These are phyloP conservation scores for Nicotiana otophora DNA, from an alignment of 257 asterid genomes.

Conservation along the genomic window DNA sequence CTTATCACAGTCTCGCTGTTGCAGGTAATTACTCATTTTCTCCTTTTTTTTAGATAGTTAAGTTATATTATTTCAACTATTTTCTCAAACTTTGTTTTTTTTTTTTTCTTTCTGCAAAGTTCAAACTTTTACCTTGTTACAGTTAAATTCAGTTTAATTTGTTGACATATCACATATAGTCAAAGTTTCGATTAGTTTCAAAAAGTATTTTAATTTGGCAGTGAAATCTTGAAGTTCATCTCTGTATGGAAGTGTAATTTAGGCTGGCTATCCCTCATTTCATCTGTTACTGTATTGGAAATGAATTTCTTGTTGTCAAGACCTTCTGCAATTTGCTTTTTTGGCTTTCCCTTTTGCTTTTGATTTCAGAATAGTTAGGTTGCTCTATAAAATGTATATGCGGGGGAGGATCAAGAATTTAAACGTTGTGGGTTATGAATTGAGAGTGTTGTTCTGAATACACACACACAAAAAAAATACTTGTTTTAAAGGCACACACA, in stretches of 20 bases:
- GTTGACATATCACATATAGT: neutral
- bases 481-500: neutral
- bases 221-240: neutral
- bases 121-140: neutral
- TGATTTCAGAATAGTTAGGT: neutral
- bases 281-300: neutral
- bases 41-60: neutral
- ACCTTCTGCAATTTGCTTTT: neutral
- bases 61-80: neutral
- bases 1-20: conserved; percentile 91
- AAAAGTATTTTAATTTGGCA: neutral
- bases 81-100: neutral
- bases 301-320: neutral
- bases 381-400: neutral
- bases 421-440: neutral
- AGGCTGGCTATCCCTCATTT: neutral
- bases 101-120: neutral
- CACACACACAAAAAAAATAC: neutral
- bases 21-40: conserved; percentile 39
- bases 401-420: neutral
- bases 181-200: neutral
- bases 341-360: too few species aligned
- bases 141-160: neutral
- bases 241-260: neutral
- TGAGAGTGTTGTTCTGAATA: neutral